These are phyloP conservation scores for Diaporthe eres DNA, from an alignment of 2,329 filamentous ascomycete species.

Conservation along the genomic window DNA sequence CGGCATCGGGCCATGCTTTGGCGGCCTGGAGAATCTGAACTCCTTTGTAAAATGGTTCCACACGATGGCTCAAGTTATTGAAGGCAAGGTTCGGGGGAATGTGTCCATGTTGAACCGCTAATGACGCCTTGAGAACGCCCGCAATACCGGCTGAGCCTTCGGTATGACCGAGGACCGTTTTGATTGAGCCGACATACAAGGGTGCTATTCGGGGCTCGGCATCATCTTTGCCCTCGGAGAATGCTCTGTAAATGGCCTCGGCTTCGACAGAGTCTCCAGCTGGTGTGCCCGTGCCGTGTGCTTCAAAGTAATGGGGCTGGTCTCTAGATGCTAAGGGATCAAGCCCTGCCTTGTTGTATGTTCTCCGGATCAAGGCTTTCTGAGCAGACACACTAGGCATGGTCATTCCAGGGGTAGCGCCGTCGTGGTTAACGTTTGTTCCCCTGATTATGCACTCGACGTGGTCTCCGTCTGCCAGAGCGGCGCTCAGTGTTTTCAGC, in stretches of 20 bases:
- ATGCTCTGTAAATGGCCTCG: conserved; percentile 51
- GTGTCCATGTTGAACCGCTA: conserved; percentile 52
- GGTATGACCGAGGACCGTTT: conserved; percentile 56
- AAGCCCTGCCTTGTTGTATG: conserved; percentile 56
- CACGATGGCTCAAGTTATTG: conserved; percentile 50
- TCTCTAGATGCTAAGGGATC: conserved; percentile 47
- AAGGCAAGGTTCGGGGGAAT: conserved; percentile 56
- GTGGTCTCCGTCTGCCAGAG: conserved; percentile 59
- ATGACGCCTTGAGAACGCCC: conserved; percentile 54
- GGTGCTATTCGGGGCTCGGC: not conserved
- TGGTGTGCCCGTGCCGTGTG: conserved; percentile 51
- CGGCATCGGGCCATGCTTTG: not conserved
- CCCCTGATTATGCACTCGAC: conserved; percentile 59
- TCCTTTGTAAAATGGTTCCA: conserved; percentile 48
- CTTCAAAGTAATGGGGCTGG: conserved; percentile 57
- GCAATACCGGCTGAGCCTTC: conserved; percentile 59
- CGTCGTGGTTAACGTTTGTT: conserved; percentile 60
- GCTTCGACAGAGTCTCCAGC: conserved; percentile 50
- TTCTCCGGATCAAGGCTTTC: conserved; percentile 53
- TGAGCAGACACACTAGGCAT: conserved; percentile 60
- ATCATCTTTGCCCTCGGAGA: conserved; percentile 42
- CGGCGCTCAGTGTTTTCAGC: conserved; percentile 61
- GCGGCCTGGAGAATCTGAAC: conserved; percentile 42
- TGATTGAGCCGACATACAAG: conserved; percentile 50
- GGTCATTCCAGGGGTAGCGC: conserved; percentile 62